Percentiles rank a stretch among this genome's conserved stretches.
Conservation (phyloP, 2,329 filamentous ascomycete species). For the Coniochaeta sp. region DNA sequence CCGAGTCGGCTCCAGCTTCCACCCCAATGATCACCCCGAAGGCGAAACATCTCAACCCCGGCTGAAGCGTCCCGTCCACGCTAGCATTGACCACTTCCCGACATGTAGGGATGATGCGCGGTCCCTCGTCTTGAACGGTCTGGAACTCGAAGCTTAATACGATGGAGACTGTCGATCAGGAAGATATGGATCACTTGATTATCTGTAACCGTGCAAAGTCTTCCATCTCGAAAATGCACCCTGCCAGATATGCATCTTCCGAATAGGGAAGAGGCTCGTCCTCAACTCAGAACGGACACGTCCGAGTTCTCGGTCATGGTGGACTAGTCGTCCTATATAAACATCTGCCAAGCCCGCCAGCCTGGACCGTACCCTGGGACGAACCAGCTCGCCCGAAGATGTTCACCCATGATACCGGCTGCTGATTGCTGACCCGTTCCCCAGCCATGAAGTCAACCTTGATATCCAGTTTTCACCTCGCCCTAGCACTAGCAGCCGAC, state of each 20-base stretch:
- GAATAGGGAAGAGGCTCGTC: background rate
- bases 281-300: background rate
- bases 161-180: background rate
- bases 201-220: background rate
- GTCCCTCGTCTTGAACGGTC: background rate
- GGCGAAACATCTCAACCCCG: background rate
- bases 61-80: background rate
- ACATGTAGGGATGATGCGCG: background rate
- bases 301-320: background rate
- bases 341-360: background rate
- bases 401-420: background rate
- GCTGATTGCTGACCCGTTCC: background rate
- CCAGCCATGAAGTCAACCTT: background rate
- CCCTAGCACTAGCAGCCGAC: background rate
- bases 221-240: background rate
- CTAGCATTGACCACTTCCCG: background rate
- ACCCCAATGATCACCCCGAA: background rate
- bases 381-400: background rate
- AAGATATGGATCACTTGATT: constrained; percentile 1
- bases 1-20: background rate
- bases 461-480: background rate
- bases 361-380: background rate
- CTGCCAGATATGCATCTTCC: background rate
- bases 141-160: background rate
- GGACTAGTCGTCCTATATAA: background rate